Evolutionary conservation across 805 yeast genomes (phyloP).

Genomic region (Monosporozyma servazzii): DNA sequence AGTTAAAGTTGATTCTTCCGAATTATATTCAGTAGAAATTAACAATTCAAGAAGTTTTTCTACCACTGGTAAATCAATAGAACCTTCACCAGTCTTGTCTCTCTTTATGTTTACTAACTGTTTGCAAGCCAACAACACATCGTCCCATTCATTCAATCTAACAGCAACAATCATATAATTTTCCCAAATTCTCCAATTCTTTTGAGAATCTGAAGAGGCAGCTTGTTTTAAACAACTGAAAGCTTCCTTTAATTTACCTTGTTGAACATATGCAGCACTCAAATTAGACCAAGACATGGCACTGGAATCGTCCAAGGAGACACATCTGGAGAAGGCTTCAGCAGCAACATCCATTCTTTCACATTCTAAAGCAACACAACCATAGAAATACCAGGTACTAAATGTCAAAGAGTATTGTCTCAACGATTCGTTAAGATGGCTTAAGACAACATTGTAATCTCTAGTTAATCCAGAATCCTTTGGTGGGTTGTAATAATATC

Average conservation of each 20-base stretch:
- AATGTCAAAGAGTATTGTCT: slow-evolving; percentile 61
- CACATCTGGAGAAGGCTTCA: slow-evolving; percentile 88
- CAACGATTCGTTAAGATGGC: slow-evolving; percentile 67
- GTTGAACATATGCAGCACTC: slow-evolving; percentile 64
- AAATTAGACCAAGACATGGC: slow-evolving; percentile 87
- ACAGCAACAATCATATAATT: slow-evolving; percentile 77
- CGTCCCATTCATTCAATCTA: slow-evolving; percentile 79
- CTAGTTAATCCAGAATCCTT: slow-evolving; percentile 40
- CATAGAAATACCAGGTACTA: slow-evolving; percentile 87
- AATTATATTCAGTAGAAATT: slow-evolving; percentile 42
- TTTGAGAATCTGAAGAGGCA: slow-evolving; percentile 56
- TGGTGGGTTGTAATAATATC: slow-evolving; percentile 62
- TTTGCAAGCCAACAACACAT: slow-evolving; percentile 67
- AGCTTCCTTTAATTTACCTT: slow-evolving; percentile 65
- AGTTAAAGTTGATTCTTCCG: slow-evolving; percentile 32
- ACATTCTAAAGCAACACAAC: slow-evolving; percentile 77
- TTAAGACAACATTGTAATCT: slow-evolving; percentile 46
- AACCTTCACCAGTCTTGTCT: slow-evolving; percentile 48
- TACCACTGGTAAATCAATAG: slow-evolving; percentile 66
- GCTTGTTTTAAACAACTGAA: slow-evolving; percentile 80
- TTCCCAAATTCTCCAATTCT: slow-evolving; percentile 86
- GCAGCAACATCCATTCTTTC: slow-evolving; percentile 68
- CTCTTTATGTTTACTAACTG: slow-evolving; percentile 50
- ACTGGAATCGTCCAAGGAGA: slow-evolving; percentile 71
- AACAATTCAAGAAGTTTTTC: slow-evolving; percentile 65